Base-by-base conservation (phyloP, 1,139 yeast species). In the Candida tunisiensis region DNA sequence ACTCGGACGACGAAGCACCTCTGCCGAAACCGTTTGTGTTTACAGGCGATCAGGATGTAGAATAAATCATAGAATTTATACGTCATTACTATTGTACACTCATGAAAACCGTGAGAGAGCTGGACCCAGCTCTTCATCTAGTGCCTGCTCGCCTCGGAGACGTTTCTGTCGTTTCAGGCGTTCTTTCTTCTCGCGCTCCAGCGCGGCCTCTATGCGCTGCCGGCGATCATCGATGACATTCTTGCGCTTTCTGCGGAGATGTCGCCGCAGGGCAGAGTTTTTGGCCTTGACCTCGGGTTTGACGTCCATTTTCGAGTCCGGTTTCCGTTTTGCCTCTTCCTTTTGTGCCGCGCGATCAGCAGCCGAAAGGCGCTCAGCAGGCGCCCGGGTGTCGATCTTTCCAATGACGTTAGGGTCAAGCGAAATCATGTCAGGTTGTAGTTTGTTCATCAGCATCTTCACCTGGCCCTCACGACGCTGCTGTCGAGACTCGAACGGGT, bases 401-500 rank as follows among this genome's bases (percentile, higher is more conserved):
- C 98, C 99, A 41, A 91, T 77, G 30, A 67, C 69, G 44, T 65
- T 69, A 34, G 98, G 98, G 59, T 88, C 94, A 43, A 88, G 60
- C 1, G 93, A 62, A 36, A 91, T 88, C 56, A 93, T 74, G 48
- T 85, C 96, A 4, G 96, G 91, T 39, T 80, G 74, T 39, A 91
- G 62, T 55, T 91, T 91, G 55, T 88, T 80, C 51, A 91, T 56
- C 48, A 91, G 63, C 1, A 75, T 57, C 47, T 91, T 70, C 25
- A 91, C 93, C 60, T 91, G 98, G 31, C 69, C 66, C 57, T 88
- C 92, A 53, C 88, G 93, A 60, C 98, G 74, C 54, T 85, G 95
- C 49, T 80, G 77, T 27, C 49, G 45, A 6, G 59, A 48, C 26
- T 83, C 74, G 56, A 65, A 91, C 35, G 98, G 98, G 53, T 91